These are phyloP conservation scores for Phytophthora ramorum DNA, from an alignment of 352 stramenopile genomes.

Conservation along the genomic window DNA sequence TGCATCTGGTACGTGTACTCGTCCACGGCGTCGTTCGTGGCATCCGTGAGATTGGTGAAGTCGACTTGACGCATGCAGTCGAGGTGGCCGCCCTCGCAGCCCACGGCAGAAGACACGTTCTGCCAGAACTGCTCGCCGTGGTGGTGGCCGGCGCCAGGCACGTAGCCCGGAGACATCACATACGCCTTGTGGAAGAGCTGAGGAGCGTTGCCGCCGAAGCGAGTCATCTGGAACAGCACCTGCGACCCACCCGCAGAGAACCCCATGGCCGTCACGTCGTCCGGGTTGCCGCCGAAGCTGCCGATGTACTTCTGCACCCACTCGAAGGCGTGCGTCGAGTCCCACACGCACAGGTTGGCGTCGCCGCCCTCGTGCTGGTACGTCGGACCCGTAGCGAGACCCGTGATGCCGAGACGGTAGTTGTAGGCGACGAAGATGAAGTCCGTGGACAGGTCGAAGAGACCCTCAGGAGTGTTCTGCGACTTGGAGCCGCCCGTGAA, in stretches of 20 bases:
- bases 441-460: constrained; percentile 33
- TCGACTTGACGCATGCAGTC: constrained; percentile 35
- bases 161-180: constrained; percentile 32
- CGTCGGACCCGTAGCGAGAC: constrained; percentile 27
- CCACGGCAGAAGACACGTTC: constrained; percentile 31
- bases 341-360: constrained; percentile 34
- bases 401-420: constrained; percentile 39
- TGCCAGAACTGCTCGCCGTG: constrained; percentile 37
- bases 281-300: constrained; percentile 45
- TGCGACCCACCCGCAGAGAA: constrained; percentile 36
- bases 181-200: constrained; percentile 38
- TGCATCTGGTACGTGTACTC: constrained; percentile 34
- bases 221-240: constrained; percentile 36
- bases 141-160: constrained; percentile 32
- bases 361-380: constrained; percentile 41
- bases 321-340: constrained; percentile 37
- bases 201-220: constrained; percentile 28
- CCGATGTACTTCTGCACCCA: constrained; percentile 50
- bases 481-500: constrained; percentile 32
- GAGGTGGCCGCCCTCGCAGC: constrained; percentile 23
- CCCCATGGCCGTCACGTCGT: constrained; percentile 40
- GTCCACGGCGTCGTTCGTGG: constrained; percentile 8
- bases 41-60: constrained; percentile 13
- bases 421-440: constrained; percentile 49
- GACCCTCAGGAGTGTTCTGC: constrained; percentile 24